A percentile compares a stretch with the other conserved stretches of the same genome.
phyloP scores from a whole-genome alignment of 208 protist genomes.

The Leptomonas seymouri region DNA sequence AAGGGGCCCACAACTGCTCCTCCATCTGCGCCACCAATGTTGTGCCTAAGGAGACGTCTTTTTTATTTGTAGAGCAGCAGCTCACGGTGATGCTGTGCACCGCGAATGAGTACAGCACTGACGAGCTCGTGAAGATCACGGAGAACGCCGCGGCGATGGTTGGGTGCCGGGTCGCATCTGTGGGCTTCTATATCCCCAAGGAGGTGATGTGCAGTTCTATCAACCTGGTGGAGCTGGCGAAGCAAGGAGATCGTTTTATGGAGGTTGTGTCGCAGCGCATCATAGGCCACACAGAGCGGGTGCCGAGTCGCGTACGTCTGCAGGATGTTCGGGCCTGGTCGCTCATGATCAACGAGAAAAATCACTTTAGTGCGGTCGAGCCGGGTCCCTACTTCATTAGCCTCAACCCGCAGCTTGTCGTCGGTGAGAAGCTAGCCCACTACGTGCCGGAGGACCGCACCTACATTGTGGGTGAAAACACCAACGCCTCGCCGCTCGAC shows the following conservation, averaged over 20 bases:
- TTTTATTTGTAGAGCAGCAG: constrained; percentile 49
- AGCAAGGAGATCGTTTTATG: constrained; percentile 1
- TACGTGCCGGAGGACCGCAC: constrained; percentile 38
- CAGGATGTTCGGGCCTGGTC: constrained; percentile 68
- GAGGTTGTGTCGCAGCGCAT: constrained; percentile 5
- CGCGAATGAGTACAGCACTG: constrained; percentile 24
- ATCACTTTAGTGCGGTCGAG: constrained; percentile 49
- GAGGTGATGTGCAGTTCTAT: constrained; percentile 17
- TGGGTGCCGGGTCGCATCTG: constrained; percentile 41
- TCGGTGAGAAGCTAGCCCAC: constrained; percentile 72
- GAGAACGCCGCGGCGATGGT: constrained; percentile 40
- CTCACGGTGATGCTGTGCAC: constrained; percentile 54
- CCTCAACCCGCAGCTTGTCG: constrained; percentile 56
- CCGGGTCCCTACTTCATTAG: constrained; percentile 61
- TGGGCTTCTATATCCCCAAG: constrained; percentile 43
- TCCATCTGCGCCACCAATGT: constrained; percentile 50
- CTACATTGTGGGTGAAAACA: constrained; percentile 54
- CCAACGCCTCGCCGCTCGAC: constrained; percentile 48
- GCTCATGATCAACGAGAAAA: constrained; percentile 48
- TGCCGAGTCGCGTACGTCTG: constrained; percentile 37
- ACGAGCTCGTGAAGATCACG: constrained; percentile 35
- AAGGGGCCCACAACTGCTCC: constrained; percentile 38
- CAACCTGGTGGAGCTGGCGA: constrained; percentile 13
- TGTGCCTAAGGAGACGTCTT: constrained; percentile 40
- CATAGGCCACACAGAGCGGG: constrained; percentile 44